Percentiles rank a stretch among this genome's conserved stretches.
Evolutionary conservation across 768 basidiomycete species (phyloP).

Genomic region (Amanita phalloides): DNA sequence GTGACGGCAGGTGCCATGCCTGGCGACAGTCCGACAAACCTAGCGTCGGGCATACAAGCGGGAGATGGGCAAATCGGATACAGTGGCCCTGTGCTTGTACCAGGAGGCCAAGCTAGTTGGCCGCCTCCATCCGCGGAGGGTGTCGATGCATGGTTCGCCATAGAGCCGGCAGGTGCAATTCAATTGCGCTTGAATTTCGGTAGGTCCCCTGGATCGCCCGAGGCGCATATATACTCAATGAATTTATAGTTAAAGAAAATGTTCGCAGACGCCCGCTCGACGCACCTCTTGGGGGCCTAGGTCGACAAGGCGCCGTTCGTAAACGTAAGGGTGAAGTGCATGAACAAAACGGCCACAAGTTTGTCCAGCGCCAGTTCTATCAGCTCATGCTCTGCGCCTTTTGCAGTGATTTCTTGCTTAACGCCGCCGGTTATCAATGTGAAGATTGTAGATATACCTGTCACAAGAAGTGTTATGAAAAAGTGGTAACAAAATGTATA

Average conservation of each 20-base stretch:
- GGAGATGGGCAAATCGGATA: slow-evolving; percentile 38
- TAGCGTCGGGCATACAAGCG: slow-evolving; percentile 18
- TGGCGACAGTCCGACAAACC: slow-evolving; percentile 35
- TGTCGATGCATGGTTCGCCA: slow-evolving; percentile 94
- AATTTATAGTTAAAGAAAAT: slow-evolving; percentile 83
- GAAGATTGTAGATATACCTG: slow-evolving; percentile 99
- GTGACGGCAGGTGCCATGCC: slow-evolving; percentile 90
- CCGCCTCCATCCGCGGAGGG: slow-evolving; percentile 47
- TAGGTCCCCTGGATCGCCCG: slow-evolving; percentile 28
- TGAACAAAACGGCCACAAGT: slow-evolving; percentile 99
- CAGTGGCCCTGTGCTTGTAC: slow-evolving; percentile 27
- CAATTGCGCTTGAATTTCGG: slow-evolving; percentile 85
- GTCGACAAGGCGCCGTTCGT: slow-evolving; percentile 95
- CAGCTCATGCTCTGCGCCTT: slow-evolving; percentile 98
- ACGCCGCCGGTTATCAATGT: slow-evolving; percentile 97
- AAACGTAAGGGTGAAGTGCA: slow-evolving; percentile 98
- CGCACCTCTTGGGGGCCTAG: slow-evolving; percentile 74
- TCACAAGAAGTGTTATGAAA: slow-evolving; percentile 98
- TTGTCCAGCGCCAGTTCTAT: slow-evolving; percentile 95
- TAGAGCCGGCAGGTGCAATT: slow-evolving; percentile 95
- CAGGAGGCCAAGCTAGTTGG: slow-evolving; percentile 6
- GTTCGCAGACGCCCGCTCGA: slow-evolving; percentile 94
- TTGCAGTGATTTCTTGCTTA: slow-evolving; percentile 95
- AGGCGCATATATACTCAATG: slow-evolving; percentile 8
- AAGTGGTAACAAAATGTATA: slow-evolving; percentile 99